Conservation (phyloP, 2,329 filamentous ascomycete species). For the Penicillium paneum region DNA sequence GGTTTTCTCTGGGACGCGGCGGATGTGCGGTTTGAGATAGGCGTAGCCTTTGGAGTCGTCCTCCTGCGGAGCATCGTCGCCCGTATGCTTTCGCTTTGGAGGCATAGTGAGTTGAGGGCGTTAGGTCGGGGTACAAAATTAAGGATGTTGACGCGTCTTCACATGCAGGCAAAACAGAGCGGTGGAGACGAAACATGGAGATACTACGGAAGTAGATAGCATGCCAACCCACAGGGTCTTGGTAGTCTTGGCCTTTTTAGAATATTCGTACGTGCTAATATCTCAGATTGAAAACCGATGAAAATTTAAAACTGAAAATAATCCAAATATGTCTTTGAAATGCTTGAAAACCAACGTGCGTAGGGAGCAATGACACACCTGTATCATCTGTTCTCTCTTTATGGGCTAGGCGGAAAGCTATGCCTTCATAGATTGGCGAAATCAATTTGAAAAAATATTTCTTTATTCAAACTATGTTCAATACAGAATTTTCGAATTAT, state of each 20-base stretch:
- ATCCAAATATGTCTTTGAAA: background rate
- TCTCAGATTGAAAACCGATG: background rate
- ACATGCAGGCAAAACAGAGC: conserved; percentile 19
- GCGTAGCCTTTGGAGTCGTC: conserved; percentile 33
- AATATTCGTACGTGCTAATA: background rate
- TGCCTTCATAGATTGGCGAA: background rate
- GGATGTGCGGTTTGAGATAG: conserved; percentile 41
- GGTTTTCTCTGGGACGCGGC: conserved; percentile 42
- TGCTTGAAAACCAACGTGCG: no score
- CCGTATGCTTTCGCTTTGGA: conserved; percentile 30
- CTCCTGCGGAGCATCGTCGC: conserved; percentile 15
- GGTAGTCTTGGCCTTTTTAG: background rate
- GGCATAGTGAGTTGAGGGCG: conserved; percentile 20
- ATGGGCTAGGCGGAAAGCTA: background rate
- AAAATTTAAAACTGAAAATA: background rate
- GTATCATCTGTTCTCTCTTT: background rate
- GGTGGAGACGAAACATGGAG: conserved; percentile 4
- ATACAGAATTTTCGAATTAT: conserved; percentile 2
- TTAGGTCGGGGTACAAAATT: background rate
- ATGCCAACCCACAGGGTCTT: background rate
- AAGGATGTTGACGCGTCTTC: conserved; percentile 16
- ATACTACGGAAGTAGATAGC: background rate
- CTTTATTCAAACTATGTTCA: background rate
- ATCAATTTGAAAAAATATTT: background rate
- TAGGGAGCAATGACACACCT: background rate